Conservation (phyloP, 1,284 basidiomycete species). For the Ganoderma meredithae region DNA sequence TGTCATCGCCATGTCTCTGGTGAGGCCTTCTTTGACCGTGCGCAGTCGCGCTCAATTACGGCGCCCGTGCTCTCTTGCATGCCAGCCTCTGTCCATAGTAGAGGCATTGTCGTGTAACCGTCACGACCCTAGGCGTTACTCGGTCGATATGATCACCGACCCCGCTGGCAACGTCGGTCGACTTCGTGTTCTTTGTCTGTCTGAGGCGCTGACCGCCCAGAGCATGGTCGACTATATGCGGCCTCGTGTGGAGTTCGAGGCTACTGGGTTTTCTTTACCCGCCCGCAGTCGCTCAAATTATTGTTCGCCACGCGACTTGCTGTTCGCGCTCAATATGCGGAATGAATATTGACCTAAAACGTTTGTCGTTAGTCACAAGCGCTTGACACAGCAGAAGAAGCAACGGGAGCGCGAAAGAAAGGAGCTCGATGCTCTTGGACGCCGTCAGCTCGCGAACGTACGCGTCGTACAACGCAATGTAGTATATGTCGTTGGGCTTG, state of each 20-base stretch:
- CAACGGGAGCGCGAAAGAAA: conserved; percentile 93
- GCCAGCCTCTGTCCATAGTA: background rate
- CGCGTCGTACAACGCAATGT: conserved; percentile 97
- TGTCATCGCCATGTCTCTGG: background rate
- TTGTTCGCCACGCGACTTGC: background rate
- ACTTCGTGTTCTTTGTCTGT: background rate
- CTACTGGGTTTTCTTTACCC: too few species aligned
- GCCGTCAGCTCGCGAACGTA: conserved; percentile 92
- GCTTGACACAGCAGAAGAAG: conserved; percentile 95
- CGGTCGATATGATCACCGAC: background rate
- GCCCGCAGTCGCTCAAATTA: background rate
- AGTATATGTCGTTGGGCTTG: conserved; percentile 95
- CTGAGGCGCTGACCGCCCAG: conserved; percentile 8
- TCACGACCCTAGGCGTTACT: background rate
- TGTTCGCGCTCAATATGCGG: background rate
- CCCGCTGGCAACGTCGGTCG: background rate
- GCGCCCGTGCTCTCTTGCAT: background rate
- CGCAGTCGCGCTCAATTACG: background rate
- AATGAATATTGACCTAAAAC: conserved; percentile 23
- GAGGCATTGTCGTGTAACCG: background rate
- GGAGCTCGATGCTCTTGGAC: conserved; percentile 89
- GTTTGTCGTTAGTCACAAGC: conserved; percentile 78
- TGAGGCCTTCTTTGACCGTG: background rate
- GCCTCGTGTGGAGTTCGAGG: background rate
- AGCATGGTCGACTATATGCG: conserved; percentile 7